Percentiles rank a stretch among this genome's conserved stretches.
Conservation (phyloP, 129 eudicot genomes). For the Saposhnikovia divaricata region DNA sequence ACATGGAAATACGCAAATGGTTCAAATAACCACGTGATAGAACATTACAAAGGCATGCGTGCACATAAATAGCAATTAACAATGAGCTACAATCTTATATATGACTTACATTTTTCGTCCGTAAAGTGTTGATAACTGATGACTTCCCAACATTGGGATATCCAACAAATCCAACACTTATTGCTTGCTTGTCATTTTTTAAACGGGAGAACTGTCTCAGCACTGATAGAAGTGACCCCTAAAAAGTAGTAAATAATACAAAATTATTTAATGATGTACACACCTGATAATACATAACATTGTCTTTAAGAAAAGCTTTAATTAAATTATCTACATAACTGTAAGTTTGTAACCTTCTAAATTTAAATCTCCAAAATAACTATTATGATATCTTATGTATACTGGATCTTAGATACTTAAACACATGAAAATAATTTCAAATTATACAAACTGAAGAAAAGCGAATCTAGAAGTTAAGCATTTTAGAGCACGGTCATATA, state of each 20-base stretch:
- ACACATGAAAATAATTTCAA: no score
- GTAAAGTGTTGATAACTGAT: slow-evolving; percentile 88
- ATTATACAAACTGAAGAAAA: neutral
- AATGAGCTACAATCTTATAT: neutral
- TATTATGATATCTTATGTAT: neutral
- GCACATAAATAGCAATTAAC: neutral
- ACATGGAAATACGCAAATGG: neutral
- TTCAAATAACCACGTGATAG: neutral
- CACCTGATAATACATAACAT: neutral
- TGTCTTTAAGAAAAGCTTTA: neutral
- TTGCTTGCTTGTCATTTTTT: slow-evolving; percentile 93
- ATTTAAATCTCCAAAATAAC: neutral
- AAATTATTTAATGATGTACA: neutral
- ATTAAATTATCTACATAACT: neutral
- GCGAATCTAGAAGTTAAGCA: neutral
- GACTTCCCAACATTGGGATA: slow-evolving; percentile 99
- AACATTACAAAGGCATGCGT: neutral
- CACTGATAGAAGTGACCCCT: slow-evolving; percentile 91
- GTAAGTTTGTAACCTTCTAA: neutral
- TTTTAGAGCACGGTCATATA: neutral
- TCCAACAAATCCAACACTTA: slow-evolving; percentile 96
- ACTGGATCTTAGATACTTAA: neutral
- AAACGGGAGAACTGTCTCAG: slow-evolving; percentile 88
- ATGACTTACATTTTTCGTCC: slow-evolving; percentile 74
- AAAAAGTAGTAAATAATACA: neutral